Conservation (phyloP, 176 grass and related monocot genomes). For the Leersia perrieri region DNA sequence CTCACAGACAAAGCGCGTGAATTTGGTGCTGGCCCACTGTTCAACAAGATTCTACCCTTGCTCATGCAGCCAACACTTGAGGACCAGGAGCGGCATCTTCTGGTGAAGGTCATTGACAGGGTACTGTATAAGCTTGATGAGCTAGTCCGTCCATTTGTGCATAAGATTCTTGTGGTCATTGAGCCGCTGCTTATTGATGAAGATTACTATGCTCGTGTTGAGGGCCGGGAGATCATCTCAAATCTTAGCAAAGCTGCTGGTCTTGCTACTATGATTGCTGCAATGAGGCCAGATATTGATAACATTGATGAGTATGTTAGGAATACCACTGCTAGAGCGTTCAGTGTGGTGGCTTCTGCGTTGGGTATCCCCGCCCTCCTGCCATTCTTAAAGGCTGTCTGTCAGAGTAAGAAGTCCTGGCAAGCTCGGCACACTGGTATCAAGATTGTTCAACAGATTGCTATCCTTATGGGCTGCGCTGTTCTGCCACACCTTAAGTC, state of each 20-base stretch:
- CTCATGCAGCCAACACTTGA: conserved; percentile 97
- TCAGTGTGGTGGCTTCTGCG: conserved; percentile 97
- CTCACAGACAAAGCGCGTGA: conserved; percentile 92
- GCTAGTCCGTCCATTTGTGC: conserved; percentile 92
- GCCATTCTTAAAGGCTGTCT: conserved; percentile 66
- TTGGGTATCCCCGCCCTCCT: conserved; percentile 87
- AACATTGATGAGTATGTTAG: conserved; percentile 98
- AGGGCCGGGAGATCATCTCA: conserved; percentile 93
- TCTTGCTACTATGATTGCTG: conserved; percentile 96
- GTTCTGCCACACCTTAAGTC: conserved; percentile 91
- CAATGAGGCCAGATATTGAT: conserved; percentile 97
- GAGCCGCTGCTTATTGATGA: conserved; percentile 95
- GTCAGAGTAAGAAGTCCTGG: conserved; percentile 96
- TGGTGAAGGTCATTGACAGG: conserved; percentile 97
- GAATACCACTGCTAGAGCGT: conserved; percentile 94
- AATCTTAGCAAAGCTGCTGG: conserved; percentile 99
- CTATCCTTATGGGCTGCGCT: conserved; percentile 97
- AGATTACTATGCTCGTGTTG: conserved; percentile 98
- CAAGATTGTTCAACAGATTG: conserved; percentile 96
- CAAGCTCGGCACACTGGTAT: conserved; percentile 88
- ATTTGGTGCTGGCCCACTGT: conserved; percentile 82
- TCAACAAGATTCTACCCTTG: conserved; percentile 94
- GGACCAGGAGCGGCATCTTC: conserved; percentile 92
- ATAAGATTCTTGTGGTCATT: conserved; percentile 98
- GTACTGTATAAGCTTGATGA: conserved; percentile 98